Conservation (phyloP, 2,329 filamentous ascomycete species). For the Penicillium sp. region DNA sequence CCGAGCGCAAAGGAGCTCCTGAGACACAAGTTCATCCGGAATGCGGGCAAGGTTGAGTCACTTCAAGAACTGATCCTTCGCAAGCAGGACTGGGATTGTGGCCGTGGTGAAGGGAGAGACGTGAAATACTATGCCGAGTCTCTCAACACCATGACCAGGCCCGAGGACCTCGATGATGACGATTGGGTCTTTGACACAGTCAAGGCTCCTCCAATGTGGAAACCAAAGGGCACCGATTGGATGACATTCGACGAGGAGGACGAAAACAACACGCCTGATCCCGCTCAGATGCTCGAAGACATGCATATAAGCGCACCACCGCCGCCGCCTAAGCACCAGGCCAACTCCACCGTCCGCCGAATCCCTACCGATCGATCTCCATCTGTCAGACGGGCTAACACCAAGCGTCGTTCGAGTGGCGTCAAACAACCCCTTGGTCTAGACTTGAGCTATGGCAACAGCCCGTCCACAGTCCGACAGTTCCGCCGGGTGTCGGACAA, state of each 20-base stretch:
- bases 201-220: constrained; percentile 64
- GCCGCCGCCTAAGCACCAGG: constrained; percentile 52
- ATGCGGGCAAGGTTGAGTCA: constrained; percentile 82
- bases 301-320: constrained; percentile 46
- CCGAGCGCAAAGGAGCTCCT: constrained; percentile 84
- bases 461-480: constrained; percentile 83
- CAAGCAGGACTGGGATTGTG: constrained; percentile 77
- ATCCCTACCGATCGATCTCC: constrained; percentile 48
- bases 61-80: constrained; percentile 82
- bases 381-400: constrained; percentile 40
- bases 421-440: constrained; percentile 78
- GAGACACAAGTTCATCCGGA: constrained; percentile 82
- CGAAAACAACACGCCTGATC: constrained; percentile 20
- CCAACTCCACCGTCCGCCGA: constrained; percentile 57
- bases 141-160: constrained; percentile 63
- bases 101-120: constrained; percentile 66
- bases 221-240: constrained; percentile 54
- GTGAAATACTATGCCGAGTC: constrained; percentile 93
- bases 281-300: constrained; percentile 43
- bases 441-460: constrained; percentile 92
- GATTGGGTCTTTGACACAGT: constrained; percentile 97
- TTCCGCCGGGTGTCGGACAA: constrained; percentile 83
- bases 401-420: constrained; percentile 48
- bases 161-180: constrained; percentile 70
- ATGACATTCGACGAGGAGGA: constrained; percentile 37